phyloP scores from a whole-genome alignment of 331 rosid species.

The Arachis monticola region DNA sequence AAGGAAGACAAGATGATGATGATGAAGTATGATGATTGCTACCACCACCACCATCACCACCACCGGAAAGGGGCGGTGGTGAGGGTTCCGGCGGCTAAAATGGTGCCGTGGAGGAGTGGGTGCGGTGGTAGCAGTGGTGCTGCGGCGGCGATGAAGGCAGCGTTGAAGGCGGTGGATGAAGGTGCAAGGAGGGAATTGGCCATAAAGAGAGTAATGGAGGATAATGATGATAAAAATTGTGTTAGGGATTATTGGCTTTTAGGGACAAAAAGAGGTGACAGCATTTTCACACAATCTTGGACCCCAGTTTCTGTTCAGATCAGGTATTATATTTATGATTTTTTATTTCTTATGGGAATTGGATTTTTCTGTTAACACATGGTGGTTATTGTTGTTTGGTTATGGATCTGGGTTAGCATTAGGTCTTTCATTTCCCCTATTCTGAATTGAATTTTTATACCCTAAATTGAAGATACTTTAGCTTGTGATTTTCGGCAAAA shows the following conservation, averaged over 20 bases:
- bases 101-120: conserved; percentile 59
- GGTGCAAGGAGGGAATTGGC: conserved; percentile 71
- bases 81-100: conserved; percentile 58
- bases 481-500: too few species aligned
- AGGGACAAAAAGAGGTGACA: conserved; percentile 60
- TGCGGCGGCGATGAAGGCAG: conserved; percentile 1
- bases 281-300: conserved; percentile 86
- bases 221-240: conserved; percentile 46
- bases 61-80: conserved; percentile 53
- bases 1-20: conserved; percentile 47
- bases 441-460: too few species aligned
- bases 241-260: conserved; percentile 62
- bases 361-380: background rate
- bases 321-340: conserved; percentile 40
- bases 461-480: too few species aligned
- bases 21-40: too few species aligned
- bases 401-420: background rate
- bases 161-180: conserved; percentile 31
- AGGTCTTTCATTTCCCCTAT: background rate
- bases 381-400: background rate
- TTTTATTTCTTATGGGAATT: too few species aligned
- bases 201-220: conserved; percentile 60
- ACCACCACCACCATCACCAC: conserved; percentile 26
- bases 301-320: conserved; percentile 53
- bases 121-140: conserved; percentile 4